Evolutionary conservation across 1,284 basidiomycete genomes (phyloP), one percentile per base, ranked within the genome.

Genomic region (Apiotrichum brassicae): DNA sequence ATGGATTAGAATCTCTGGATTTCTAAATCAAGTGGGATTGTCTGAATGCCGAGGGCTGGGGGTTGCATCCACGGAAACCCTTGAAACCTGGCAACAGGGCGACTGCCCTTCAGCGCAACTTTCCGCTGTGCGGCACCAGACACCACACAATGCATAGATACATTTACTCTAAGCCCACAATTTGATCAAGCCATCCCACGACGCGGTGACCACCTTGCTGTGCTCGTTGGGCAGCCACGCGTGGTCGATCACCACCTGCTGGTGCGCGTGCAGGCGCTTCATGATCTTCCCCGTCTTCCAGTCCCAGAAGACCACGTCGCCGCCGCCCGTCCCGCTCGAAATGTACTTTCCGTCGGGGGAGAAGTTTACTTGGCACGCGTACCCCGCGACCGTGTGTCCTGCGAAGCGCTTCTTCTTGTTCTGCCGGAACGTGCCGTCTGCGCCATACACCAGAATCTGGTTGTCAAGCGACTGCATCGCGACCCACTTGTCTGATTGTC

Each of bases 291-390:
- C 87, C n/a, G 84, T 91, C 76, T 97, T 98, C 90, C 91, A 98
- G 74, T 98, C 95, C 95, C 94, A 99, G 73, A 97, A 95, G 14
- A 97, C 88, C 38, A 99, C 79, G 70, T 95, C 92, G 2, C 95
- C 95, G 56, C 86, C 83, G 3, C 88, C 87, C 63, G 97, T 94
- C 25, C 95, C 95, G 47, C 89, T 93, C 62, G 88, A 93, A 62
- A 99, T 85, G 84, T 90, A 75, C 71, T 90, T 89, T 16, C 95
- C 95, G 67, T 99, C 95, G 0, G 95, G 93, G 20, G 91, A 95
- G 74, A 98, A 98, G 22, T 87, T 91, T 38, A 97, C 83, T 66
- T 92, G 86, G 69, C 92, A 97, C 3, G 94, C 94, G 71, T 97
- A 98, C 2, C 95, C 95, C 2, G 93, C 92, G 11, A 94, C 84